A percentile compares a stretch with the other conserved stretches of the same genome.
Evolutionary conservation across 2,329 filamentous ascomycete species (phyloP).

Genomic region (Aspergillus ochraceus): DNA sequence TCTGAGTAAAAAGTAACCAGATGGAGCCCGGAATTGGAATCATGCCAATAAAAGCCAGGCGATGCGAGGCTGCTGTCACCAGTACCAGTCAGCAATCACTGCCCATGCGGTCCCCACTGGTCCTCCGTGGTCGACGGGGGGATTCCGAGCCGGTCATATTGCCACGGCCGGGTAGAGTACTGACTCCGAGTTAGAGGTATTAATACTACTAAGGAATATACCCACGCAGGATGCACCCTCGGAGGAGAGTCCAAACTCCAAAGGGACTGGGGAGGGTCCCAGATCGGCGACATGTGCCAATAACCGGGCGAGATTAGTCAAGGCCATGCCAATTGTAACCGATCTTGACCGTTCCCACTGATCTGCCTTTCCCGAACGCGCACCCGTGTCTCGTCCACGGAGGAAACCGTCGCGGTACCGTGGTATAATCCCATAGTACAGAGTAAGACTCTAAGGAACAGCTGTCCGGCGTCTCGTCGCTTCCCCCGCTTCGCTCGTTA

Average conservation of each 20-base stretch:
- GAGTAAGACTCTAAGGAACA: no score
- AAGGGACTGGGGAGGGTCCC: not conserved
- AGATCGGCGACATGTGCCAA: conserved; percentile 15
- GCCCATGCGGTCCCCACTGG: not conserved
- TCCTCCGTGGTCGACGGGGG: not conserved
- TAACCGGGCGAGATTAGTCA: conserved; percentile 7
- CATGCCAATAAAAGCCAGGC: not conserved
- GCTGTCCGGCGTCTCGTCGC: no score
- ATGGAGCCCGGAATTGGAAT: no score
- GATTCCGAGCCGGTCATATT: conserved; percentile 7
- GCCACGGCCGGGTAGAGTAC: conserved; percentile 12
- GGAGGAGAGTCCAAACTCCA: no score
- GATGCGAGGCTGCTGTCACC: not conserved
- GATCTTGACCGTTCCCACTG: conserved; percentile 26
- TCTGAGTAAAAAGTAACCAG: no score
- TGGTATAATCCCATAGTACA: conserved; percentile 8
- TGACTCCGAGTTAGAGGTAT: no score
- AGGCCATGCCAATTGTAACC: conserved; percentile 12
- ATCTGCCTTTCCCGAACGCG: conserved; percentile 23
- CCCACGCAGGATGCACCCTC: no score
- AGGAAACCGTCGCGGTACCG: conserved; percentile 19
- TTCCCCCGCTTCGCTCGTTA: not conserved
- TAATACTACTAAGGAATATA: no score
- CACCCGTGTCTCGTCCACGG: conserved; percentile 21
- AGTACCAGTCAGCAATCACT: not conserved